phyloP scores from a whole-genome alignment of 352 stramenopile species.

The Thalassiosira mediterranea region DNA sequence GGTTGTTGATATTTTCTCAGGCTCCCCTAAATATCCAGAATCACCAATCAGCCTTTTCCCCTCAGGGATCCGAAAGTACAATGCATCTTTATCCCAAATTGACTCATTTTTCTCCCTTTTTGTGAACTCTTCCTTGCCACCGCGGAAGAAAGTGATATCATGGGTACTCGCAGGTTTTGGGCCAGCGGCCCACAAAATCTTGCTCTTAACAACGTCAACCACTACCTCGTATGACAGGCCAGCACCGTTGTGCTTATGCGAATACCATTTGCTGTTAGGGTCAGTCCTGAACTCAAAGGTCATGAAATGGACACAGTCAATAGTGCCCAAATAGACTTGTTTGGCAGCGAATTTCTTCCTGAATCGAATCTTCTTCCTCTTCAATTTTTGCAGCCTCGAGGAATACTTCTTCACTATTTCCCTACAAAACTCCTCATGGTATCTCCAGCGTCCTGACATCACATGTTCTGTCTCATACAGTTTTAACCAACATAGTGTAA shows the following conservation, averaged over 20 bases:
- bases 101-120: conserved; percentile 12
- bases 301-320: conserved; percentile 49
- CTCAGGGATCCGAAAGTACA: conserved; percentile 33
- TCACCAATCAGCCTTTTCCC: conserved; percentile 28
- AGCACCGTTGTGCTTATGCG: conserved; percentile 48
- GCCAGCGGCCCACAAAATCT: conserved; percentile 46
- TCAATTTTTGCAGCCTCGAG: conserved; percentile 23
- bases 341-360: not conserved
- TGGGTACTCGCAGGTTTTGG: conserved; percentile 21
- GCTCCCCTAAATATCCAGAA: conserved; percentile 33
- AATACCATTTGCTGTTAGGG: conserved; percentile 49
- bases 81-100: conserved; percentile 29
- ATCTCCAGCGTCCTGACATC: conserved; percentile 38
- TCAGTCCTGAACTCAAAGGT: conserved; percentile 38
- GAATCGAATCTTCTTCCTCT: conserved; percentile 32
- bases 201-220: conserved; percentile 31
- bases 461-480: conserved; percentile 47
- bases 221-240: conserved; percentile 50
- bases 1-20: conserved; percentile 19
- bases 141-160: conserved; percentile 33
- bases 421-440: conserved; percentile 13
- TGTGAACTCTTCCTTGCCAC: conserved; percentile 1
- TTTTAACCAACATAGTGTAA: conserved; percentile 44
- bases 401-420: conserved; percentile 18
- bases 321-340: conserved; percentile 4